Base-by-base conservation (phyloP, 1,139 yeast species). In the Geotrichum bryndzae region DNA sequence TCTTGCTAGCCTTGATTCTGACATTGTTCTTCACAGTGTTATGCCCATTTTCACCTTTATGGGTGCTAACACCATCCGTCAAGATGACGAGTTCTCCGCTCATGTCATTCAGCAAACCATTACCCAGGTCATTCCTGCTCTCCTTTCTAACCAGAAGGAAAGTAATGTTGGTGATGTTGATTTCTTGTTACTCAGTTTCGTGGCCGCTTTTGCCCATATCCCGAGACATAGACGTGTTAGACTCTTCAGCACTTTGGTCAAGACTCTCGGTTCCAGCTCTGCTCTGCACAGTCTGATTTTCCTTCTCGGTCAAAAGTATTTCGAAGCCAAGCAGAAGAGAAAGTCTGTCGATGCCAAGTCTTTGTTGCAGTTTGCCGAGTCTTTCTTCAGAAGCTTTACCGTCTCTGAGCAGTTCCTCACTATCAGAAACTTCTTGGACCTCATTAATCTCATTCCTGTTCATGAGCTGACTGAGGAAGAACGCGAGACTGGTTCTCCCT, bases 21-120 rank as follows among this genome's bases (percentile, higher is more conserved):
- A 94, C 72, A 84, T 88, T 51, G 91, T 94, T 50, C 79, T 95
- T 66, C 98, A 95, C 76, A 89, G 97, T 2, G 96, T 95, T 15
- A 94, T 94, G 99, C 99, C 99, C 23, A 92, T 94, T 61, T 94
- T 94, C 78, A 95, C 99, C 0, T 95, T 94, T 70, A 94, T 94
- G 99, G 99, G 99, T 62, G 96, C 98, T 38, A 96, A 91, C 70
- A 91, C 98, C 13, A 84, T 95, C 59, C 87, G 97, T 71, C 97
- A 94, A 77, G 99, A 94, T 74, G 98, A 94, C 73, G 97, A 91
- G 70, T 92, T 90, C 72, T 90, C 97, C 1, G 88, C 88, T 54
- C 88, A 89, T 66, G 97, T 94, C 51, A 90, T 95, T 66, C 96
- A 91, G 70, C 95, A 90, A 73, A 94, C 99, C 2, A 88, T 94